Conservation (phyloP, 2,329 filamentous ascomycete genomes). For the Xylaria hypoxylon region DNA sequence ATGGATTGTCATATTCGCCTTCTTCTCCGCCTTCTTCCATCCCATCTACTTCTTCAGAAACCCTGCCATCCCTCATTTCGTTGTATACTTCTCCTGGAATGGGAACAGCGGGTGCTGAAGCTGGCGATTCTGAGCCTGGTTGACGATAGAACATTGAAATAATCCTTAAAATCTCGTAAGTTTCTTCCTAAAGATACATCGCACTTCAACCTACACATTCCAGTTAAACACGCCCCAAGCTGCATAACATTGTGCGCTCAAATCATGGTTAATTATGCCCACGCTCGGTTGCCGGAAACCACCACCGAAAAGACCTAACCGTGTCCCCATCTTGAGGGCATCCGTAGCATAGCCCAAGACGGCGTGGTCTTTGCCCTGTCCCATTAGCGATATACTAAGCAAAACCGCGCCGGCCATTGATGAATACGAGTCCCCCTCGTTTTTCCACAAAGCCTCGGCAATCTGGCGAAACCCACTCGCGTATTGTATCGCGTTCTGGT, state of each 20-base stretch:
- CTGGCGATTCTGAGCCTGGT: slow-evolving; percentile 46
- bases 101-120: slow-evolving; percentile 42
- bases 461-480: slow-evolving; percentile 44
- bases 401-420: slow-evolving; percentile 52
- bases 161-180: slow-evolving; percentile 42
- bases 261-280: slow-evolving; percentile 3
- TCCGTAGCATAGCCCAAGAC: slow-evolving; percentile 49
- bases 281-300: slow-evolving; percentile 15
- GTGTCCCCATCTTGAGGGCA: slow-evolving; percentile 49
- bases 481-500: slow-evolving; percentile 39
- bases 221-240: slow-evolving; percentile 55
- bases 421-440: slow-evolving; percentile 43
- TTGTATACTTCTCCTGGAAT: slow-evolving; percentile 36
- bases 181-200: neutral
- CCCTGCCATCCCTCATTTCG: neutral
- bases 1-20: neutral
- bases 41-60: neutral
- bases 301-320: slow-evolving; percentile 49
- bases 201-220: slow-evolving; percentile 50
- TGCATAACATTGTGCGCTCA: slow-evolving; percentile 39
- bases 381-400: slow-evolving; percentile 52
- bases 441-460: slow-evolving; percentile 47
- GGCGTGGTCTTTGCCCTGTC: slow-evolving; percentile 52
- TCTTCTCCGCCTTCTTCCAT: neutral
- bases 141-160: slow-evolving; percentile 52